phyloP scores from a whole-genome alignment of 495 filamentous ascomycete genomes.

The Peziza echinospora region DNA sequence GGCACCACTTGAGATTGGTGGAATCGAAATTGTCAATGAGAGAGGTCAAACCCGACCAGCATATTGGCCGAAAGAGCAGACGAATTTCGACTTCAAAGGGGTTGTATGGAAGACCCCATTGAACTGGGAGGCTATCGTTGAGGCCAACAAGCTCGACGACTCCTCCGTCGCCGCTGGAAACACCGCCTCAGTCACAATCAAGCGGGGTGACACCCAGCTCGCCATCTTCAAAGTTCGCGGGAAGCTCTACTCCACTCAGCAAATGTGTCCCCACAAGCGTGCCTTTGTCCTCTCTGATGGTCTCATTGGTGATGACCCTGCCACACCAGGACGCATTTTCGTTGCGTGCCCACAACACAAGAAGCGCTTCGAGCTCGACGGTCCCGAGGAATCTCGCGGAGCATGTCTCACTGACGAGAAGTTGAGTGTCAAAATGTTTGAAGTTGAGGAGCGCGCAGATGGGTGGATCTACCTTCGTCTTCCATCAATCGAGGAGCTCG shows the following conservation, averaged over 20 bases:
- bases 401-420: constrained; percentile 54
- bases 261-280: constrained; percentile 96
- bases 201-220: constrained; percentile 78
- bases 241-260: constrained; percentile 73
- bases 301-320: constrained; percentile 50
- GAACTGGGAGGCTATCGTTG: constrained; percentile 69
- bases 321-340: constrained; percentile 26
- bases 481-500: constrained; percentile 67
- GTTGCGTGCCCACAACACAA: constrained; percentile 87
- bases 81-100: constrained; percentile 50
- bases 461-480: constrained; percentile 73
- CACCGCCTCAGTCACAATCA: constrained; percentile 50
- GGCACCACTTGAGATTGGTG: constrained; percentile 13
- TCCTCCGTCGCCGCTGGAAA: constrained; percentile 39
- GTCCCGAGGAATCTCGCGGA: constrained; percentile 34
- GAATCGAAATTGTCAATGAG: constrained; percentile 51
- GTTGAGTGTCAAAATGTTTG: constrained; percentile 73
- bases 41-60: constrained; percentile 56
- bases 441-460: constrained; percentile 53
- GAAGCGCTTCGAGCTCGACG: constrained; percentile 64
- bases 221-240: constrained; percentile 77
- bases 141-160: constrained; percentile 45
- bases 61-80: constrained; percentile 57
- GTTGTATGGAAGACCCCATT: constrained; percentile 46
- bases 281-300: constrained; percentile 79